Percentiles rank a stretch among this genome's conserved stretches.
phyloP scores from a whole-genome alignment of 768 basidiomycete species.

The Lyophyllum semitale region DNA sequence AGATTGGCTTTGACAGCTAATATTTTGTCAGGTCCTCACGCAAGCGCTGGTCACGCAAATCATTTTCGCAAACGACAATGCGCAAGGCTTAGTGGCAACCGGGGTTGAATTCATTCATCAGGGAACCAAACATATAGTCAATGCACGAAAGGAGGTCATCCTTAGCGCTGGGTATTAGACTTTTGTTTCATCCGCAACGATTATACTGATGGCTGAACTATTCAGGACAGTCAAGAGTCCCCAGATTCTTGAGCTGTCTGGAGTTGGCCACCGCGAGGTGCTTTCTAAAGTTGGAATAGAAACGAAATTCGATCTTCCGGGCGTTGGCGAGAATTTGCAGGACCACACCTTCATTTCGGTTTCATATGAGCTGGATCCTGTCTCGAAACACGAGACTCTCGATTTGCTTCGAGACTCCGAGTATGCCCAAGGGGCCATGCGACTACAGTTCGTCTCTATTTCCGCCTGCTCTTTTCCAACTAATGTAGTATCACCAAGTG shows the following conservation, averaged over 20 bases:
- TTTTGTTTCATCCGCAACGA: no score
- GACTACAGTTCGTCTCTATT: constrained; percentile 6
- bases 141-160: constrained; percentile 52
- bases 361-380: constrained; percentile 10
- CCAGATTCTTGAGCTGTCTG: constrained; percentile 22
- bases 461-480: not conserved
- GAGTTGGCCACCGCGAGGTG: constrained; percentile 12
- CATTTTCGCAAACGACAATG: constrained; percentile 17
- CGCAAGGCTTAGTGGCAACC: constrained; percentile 35
- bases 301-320: constrained; percentile 15
- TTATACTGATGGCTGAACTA: not conserved
- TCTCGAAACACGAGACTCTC: constrained; percentile 5
- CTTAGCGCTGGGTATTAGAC: constrained; percentile 39
- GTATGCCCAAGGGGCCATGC: not conserved
- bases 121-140: constrained; percentile 30
- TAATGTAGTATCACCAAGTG: constrained; percentile 16
- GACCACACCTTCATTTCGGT: constrained; percentile 11
- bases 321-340: constrained; percentile 21
- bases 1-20: not conserved
- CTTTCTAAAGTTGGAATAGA: constrained; percentile 12
- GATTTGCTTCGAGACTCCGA: constrained; percentile 10
- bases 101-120: constrained; percentile 47
- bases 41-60: constrained; percentile 27
- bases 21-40: constrained; percentile 13
- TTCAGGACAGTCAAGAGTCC: constrained; percentile 16